Percentiles rank a stretch among this genome's conserved stretches.
These are phyloP conservation scores for Tetrastigma voinierianum DNA, from an alignment of 164 flowering plant species.

Conservation along the genomic window DNA sequence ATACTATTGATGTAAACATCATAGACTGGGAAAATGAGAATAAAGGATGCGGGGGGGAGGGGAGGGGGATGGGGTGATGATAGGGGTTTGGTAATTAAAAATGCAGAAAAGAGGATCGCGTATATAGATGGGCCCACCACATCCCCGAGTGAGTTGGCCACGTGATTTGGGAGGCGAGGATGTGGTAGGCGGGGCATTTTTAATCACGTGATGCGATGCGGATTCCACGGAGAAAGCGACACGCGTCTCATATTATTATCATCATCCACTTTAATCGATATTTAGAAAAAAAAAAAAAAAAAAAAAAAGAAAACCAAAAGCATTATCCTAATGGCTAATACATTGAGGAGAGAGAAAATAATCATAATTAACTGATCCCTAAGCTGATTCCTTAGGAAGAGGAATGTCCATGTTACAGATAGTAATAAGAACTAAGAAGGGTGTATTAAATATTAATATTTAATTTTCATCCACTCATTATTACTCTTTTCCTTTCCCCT, in stretches of 20 bases:
- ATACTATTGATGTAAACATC: no score
- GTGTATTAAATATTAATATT: no score
- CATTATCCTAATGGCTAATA: slow-evolving; percentile 7
- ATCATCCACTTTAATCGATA: no score
- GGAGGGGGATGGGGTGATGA: no score
- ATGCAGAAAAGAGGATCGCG: slow-evolving; percentile 13
- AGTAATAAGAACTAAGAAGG: no score
- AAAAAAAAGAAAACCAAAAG: not conserved
- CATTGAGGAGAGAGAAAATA: slow-evolving; percentile 11
- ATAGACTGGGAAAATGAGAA: no score
- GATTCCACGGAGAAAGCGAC: slow-evolving; percentile 34
- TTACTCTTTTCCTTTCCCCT: not conserved
- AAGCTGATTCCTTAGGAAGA: slow-evolving; percentile 48
- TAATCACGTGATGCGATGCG: slow-evolving; percentile 68
- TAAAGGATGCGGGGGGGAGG: no score
- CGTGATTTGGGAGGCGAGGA: slow-evolving; percentile 67
- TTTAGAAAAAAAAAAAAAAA: not conserved
- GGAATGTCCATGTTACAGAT: slow-evolving; percentile 47
- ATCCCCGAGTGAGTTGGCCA: slow-evolving; percentile 69
- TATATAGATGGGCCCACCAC: slow-evolving; percentile 31
- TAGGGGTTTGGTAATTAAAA: no score
- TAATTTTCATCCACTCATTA: not conserved
- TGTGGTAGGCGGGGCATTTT: slow-evolving; percentile 47
- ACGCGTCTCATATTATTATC: slow-evolving; percentile 20
- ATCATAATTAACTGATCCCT: slow-evolving; percentile 72